These are phyloP conservation scores for Septoria petroselini DNA, from an alignment of 2,329 filamentous ascomycete genomes.

Conservation along the genomic window DNA sequence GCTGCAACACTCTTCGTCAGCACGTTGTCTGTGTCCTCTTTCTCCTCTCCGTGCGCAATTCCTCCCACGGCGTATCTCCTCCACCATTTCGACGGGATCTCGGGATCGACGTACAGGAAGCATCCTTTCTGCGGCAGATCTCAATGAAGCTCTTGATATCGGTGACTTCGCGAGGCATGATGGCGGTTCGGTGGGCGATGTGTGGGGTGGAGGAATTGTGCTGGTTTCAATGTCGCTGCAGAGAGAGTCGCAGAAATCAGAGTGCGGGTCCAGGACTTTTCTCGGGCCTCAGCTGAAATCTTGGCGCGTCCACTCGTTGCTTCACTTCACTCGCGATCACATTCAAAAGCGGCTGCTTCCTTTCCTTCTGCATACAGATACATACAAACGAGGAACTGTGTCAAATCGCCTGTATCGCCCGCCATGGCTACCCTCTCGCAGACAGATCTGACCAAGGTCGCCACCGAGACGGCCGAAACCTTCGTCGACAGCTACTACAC, in stretches of 20 bases:
- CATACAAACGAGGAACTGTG: not conserved
- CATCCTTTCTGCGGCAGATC: conserved; percentile 99
- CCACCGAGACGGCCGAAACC: conserved; percentile 60
- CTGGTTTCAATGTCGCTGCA: conserved; percentile 16
- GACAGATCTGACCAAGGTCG: conserved; percentile 32
- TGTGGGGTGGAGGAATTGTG: conserved; percentile 6
- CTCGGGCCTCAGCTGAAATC: not conserved
- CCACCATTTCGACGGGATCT: not conserved
- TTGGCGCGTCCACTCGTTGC: not conserved
- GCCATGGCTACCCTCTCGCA: conserved; percentile 31
- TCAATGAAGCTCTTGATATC: conserved; percentile 99
- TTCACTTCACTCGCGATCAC: not conserved
- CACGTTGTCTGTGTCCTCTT: not conserved
- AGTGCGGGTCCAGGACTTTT: conserved; percentile 14
- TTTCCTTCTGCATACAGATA: not conserved
- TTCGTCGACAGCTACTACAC: conserved; percentile 75
- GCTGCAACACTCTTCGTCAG: conserved; percentile 37
- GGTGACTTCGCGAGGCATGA: conserved; percentile 95
- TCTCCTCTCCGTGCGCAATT: not conserved
- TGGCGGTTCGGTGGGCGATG: conserved; percentile 48
- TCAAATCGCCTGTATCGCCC: not conserved
- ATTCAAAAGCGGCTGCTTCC: conserved; percentile 3
- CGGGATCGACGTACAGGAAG: conserved; percentile 74
- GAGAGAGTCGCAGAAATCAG: conserved; percentile 12
- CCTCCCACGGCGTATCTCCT: conserved; percentile 6